phyloP scores from a whole-genome alignment of 2,329 filamentous ascomycete genomes.

The Scedosporium apiospermum region DNA sequence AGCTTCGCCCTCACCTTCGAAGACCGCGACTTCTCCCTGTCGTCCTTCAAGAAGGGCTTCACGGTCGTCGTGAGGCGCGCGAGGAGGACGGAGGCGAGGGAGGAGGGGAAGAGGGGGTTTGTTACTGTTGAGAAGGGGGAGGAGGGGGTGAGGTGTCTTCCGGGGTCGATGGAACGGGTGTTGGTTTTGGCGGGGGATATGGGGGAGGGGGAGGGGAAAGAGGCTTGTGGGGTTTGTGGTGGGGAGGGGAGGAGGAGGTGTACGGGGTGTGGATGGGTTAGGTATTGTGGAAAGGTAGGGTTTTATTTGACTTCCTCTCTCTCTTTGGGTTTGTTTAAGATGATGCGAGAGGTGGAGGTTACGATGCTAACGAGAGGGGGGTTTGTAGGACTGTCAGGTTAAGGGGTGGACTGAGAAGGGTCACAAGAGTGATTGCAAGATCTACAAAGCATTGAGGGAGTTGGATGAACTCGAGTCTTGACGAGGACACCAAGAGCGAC shows the following conservation, averaged over 20 bases:
- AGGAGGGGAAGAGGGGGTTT: slow-evolving; percentile 27
- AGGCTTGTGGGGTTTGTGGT: slow-evolving; percentile 18
- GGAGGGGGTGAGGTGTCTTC: slow-evolving; percentile 23
- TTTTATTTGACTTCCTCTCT: too few species aligned
- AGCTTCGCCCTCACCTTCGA: slow-evolving; percentile 38
- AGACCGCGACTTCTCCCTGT: slow-evolving; percentile 23
- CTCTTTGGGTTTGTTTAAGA: not conserved
- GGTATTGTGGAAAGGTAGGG: slow-evolving; percentile 35
- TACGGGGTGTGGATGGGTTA: slow-evolving; percentile 31
- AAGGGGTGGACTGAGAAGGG: slow-evolving; percentile 11
- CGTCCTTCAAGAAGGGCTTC: slow-evolving; percentile 28
- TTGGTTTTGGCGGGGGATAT: slow-evolving; percentile 18
- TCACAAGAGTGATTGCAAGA: slow-evolving; percentile 12
- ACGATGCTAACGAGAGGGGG: not conserved
- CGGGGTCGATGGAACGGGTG: slow-evolving; percentile 16
- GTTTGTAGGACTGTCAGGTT: slow-evolving; percentile 11
- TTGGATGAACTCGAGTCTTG: slow-evolving; percentile 6
- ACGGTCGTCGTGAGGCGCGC: slow-evolving; percentile 28
- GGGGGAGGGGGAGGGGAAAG: slow-evolving; percentile 5
- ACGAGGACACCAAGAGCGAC: not conserved
- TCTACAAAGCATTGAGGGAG: slow-evolving; percentile 8
- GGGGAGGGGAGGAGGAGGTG: slow-evolving; percentile 25
- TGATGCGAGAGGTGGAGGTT: not conserved
- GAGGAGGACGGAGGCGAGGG: slow-evolving; percentile 19
- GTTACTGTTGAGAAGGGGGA: slow-evolving; percentile 25